phyloP scores from a whole-genome alignment of 495 filamentous ascomycete genomes.

The Aeminium ludgeri region DNA sequence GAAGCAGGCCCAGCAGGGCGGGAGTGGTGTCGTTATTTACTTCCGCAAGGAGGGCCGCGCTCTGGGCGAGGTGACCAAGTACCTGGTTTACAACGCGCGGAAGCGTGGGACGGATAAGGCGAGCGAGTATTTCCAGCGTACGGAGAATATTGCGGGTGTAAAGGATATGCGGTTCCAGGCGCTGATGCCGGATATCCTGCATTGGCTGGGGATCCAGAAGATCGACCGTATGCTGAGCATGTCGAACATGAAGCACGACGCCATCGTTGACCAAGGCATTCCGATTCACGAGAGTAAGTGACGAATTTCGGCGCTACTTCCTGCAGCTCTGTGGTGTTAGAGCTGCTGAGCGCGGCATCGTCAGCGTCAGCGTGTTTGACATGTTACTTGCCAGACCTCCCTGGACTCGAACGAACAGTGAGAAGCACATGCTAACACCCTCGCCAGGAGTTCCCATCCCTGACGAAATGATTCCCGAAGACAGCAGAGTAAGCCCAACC shows the following conservation, averaged over 20 bases:
- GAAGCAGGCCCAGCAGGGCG: constrained; percentile 86
- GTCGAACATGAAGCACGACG: constrained; percentile 99
- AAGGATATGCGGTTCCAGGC: constrained; percentile 99
- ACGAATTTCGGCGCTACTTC: too few species aligned
- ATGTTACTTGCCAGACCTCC: too few species aligned
- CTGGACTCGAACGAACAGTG: too few species aligned
- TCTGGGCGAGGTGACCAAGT: constrained; percentile 94
- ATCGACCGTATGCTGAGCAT: constrained; percentile 98
- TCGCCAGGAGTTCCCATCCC: constrained; percentile 52
- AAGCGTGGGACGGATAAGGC: constrained; percentile 69
- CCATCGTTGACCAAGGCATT: constrained; percentile 90
- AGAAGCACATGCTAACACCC: too few species aligned
- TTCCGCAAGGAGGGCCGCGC: constrained; percentile 97
- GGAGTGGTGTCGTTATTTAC: constrained; percentile 93
- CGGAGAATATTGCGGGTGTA: constrained; percentile 92
- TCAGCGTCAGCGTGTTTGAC: too few species aligned
- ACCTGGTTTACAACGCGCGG: constrained; percentile 90
- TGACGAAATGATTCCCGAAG: constrained; percentile 82
- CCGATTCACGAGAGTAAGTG: constrained; percentile 64
- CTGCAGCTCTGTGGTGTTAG: too few species aligned
- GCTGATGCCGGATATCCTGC: constrained; percentile 88
- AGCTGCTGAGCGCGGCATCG: too few species aligned
- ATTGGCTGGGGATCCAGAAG: constrained; percentile 97
- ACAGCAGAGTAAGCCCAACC: constrained; percentile 39
- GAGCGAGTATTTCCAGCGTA: constrained; percentile 93